Conservation (phyloP, 345 rosid species). For the Sisymbrium irio region DNA sequence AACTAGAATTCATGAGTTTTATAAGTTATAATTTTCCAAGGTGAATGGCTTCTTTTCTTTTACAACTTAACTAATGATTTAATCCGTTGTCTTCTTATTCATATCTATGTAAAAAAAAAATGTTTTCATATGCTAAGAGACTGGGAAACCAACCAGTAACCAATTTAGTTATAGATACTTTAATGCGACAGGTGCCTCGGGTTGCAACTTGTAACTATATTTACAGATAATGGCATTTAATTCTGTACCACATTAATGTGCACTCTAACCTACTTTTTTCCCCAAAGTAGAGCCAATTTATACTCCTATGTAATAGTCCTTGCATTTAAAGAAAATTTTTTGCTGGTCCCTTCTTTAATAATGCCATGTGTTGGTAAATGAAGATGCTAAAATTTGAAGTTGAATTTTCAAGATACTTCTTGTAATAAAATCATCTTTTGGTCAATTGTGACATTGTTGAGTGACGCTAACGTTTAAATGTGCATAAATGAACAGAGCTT, state of each 20-base stretch:
- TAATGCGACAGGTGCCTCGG: slow-evolving; percentile 16
- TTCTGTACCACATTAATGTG: slow-evolving; percentile 3
- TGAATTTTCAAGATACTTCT: neutral
- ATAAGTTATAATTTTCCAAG: neutral
- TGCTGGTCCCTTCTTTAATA: neutral
- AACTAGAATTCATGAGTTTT: slow-evolving; percentile 2
- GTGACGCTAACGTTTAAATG: neutral
- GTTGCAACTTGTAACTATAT: neutral
- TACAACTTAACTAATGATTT: neutral
- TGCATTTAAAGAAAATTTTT: neutral
- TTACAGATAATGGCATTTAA: slow-evolving; percentile 10
- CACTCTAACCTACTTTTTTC: neutral
- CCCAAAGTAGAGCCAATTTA: neutral
- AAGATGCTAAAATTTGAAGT: neutral
- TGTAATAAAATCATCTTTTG: neutral
- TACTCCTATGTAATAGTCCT: neutral
- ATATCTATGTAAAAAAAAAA: neutral
- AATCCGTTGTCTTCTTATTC: neutral
- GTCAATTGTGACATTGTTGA: neutral
- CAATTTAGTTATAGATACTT: neutral
- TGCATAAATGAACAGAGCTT: slow-evolving; percentile 49
- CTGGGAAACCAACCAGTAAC: slow-evolving; percentile 15
- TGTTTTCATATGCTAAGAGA: neutral
- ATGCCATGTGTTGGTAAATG: neutral
- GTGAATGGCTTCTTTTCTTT: neutral